These are phyloP conservation scores for Phytophthora boehmeriae DNA, from an alignment of 352 stramenopile genomes.

Conservation along the genomic window DNA sequence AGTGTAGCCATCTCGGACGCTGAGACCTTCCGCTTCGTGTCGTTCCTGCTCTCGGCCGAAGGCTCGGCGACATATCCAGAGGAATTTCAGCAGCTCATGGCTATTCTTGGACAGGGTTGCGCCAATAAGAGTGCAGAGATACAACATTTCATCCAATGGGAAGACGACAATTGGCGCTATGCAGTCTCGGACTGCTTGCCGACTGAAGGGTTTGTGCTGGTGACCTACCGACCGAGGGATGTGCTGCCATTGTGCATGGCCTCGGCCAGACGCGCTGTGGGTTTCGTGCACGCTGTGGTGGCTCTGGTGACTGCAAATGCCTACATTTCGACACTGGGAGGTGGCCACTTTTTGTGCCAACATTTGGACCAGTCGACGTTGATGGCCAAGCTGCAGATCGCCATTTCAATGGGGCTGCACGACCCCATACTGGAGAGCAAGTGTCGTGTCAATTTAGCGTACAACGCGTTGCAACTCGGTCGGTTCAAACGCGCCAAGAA, in stretches of 20 bases:
- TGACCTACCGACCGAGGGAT: constrained; percentile 53
- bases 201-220: constrained; percentile 27
- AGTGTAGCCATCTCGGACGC: constrained; percentile 43
- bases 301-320: constrained; percentile 82
- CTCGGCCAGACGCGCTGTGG: constrained; percentile 67
- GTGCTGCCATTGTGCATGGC: constrained; percentile 63
- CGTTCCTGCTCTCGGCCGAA: constrained; percentile 33
- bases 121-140: constrained; percentile 5
- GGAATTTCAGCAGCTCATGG: constrained; percentile 31
- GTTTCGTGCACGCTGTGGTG: constrained; percentile 70
- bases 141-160: constrained; percentile 9
- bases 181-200: constrained; percentile 5
- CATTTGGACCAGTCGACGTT: constrained; percentile 75
- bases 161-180: constrained; percentile 30
- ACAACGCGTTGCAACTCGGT: constrained; percentile 76
- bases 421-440: constrained; percentile 84
- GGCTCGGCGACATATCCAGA: constrained; percentile 26
- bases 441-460: constrained; percentile 82
- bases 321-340: constrained; percentile 84
- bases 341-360: constrained; percentile 79
- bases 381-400: constrained; percentile 82
- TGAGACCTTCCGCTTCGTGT: constrained; percentile 41
- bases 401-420: constrained; percentile 70
- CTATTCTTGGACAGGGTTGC: background rate
- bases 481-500: constrained; percentile 60